A percentile compares a stretch with the other conserved stretches of the same genome.
Conservation (phyloP, 768 basidiomycete genomes). For the Harrya chromipes region DNA sequence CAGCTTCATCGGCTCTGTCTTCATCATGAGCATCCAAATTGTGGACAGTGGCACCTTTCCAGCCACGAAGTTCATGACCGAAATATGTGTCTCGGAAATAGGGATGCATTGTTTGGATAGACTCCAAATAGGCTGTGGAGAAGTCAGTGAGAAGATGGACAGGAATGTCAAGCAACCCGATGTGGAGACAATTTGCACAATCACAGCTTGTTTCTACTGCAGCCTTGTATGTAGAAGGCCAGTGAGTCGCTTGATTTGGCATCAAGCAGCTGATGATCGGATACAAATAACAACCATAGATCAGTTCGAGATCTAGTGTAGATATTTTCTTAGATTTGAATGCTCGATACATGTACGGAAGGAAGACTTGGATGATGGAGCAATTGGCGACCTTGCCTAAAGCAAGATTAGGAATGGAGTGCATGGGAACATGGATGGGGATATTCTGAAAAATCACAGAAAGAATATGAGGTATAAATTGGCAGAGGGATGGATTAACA, state of each 20-base stretch:
- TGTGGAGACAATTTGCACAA: neutral
- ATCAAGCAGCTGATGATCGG: neutral
- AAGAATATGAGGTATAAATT: no score
- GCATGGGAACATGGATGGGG: neutral
- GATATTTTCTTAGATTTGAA: neutral
- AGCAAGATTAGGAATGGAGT: neutral
- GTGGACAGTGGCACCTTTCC: conserved; percentile 3
- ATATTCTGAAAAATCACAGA: no score
- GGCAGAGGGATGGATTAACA: no score
- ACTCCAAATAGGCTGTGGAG: neutral
- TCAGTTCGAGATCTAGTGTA: neutral
- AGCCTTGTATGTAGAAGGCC: neutral
- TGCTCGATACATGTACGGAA: neutral
- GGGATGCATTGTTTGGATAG: neutral
- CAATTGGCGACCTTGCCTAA: neutral
- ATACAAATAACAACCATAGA: neutral
- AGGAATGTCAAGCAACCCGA: neutral
- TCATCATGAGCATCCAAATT: no score
- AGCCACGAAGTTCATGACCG: conserved; percentile 6
- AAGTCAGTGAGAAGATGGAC: neutral
- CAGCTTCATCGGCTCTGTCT: no score
- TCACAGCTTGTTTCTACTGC: neutral
- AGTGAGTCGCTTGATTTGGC: neutral
- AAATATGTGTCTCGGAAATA: conserved; percentile 9
- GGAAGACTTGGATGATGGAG: neutral